Evolutionary conservation across 1,139 yeast species (phyloP).

Genomic region (Yamadazyma pseudoaaseri): DNA sequence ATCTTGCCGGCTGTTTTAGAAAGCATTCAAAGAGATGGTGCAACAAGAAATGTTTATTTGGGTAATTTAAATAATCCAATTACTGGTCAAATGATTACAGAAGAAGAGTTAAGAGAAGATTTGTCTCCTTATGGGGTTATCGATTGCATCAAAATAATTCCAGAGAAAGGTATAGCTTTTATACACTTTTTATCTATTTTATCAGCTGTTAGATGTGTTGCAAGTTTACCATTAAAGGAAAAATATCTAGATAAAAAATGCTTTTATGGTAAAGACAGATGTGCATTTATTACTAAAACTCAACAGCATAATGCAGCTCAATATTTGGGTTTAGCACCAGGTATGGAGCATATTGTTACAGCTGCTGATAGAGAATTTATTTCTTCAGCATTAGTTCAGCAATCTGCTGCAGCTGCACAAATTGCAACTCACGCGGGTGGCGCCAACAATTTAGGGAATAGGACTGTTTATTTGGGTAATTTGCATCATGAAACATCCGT

Average conservation of each 20-base stretch:
- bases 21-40: constrained; percentile 82
- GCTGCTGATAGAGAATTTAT: constrained; percentile 73
- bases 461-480: constrained; percentile 89
- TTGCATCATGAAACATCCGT: constrained; percentile 81
- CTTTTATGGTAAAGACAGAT: constrained; percentile 62
- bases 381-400: constrained; percentile 62
- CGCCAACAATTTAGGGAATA: constrained; percentile 78
- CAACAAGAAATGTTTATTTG: constrained; percentile 86
- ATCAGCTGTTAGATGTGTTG: constrained; percentile 59
- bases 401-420: constrained; percentile 70
- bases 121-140: constrained; percentile 52
- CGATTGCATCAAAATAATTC: constrained; percentile 56
- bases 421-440: constrained; percentile 76
- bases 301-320: constrained; percentile 98
- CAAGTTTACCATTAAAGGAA: constrained; percentile 52
- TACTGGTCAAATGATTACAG: constrained; percentile 51
- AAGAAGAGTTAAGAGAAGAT: constrained; percentile 53
- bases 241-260: constrained; percentile 57
- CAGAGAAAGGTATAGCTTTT: constrained; percentile 61
- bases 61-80: constrained; percentile 62
- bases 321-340: constrained; percentile 87
- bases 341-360: constrained; percentile 79
- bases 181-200: constrained; percentile 58
- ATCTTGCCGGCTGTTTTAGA: constrained; percentile 67
- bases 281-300: constrained; percentile 81